Conservation (phyloP, 768 basidiomycete genomes). For the Clitopilus hobsonii region DNA sequence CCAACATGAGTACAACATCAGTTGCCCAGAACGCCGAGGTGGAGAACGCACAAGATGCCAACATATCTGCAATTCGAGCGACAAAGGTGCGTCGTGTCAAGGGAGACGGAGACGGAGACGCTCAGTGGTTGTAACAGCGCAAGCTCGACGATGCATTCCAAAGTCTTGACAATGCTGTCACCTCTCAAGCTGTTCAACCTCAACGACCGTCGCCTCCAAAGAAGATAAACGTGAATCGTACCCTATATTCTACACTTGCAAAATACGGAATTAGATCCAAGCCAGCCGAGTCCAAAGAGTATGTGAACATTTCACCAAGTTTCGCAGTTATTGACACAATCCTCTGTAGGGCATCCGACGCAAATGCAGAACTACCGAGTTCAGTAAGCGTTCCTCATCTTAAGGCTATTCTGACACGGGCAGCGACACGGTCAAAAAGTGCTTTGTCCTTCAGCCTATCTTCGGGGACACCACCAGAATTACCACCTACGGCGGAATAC, state of each 20-base stretch:
- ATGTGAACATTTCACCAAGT: slow-evolving; percentile 7
- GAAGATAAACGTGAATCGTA: slow-evolving; percentile 44
- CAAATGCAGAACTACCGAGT: slow-evolving; percentile 15
- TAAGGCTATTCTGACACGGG: slow-evolving; percentile 65
- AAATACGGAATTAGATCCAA: slow-evolving; percentile 70
- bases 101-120: too few relatives aligned
- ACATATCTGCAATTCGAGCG: slow-evolving; percentile 18
- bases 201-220: slow-evolving; percentile 47
- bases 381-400: slow-evolving; percentile 67
- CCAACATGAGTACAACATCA: neutral
- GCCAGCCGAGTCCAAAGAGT: slow-evolving; percentile 27
- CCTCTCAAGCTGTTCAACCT: slow-evolving; percentile 23
- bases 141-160: slow-evolving; percentile 83
- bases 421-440: slow-evolving; percentile 51
- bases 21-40: neutral
- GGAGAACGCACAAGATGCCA: neutral
- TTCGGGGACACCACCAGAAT: slow-evolving; percentile 21
- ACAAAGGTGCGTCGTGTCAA: slow-evolving; percentile 52
- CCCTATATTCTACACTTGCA: slow-evolving; percentile 72
- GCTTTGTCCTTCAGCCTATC: slow-evolving; percentile 41
- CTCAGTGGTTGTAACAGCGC: slow-evolving; percentile 39
- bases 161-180: slow-evolving; percentile 61
- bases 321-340: too few relatives aligned
- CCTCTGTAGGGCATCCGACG: slow-evolving; percentile 1
- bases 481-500: slow-evolving; percentile 53